phyloP scores from a whole-genome alignment of 192 early-diverging fungal genomes.

The Coemansia aciculifera region DNA sequence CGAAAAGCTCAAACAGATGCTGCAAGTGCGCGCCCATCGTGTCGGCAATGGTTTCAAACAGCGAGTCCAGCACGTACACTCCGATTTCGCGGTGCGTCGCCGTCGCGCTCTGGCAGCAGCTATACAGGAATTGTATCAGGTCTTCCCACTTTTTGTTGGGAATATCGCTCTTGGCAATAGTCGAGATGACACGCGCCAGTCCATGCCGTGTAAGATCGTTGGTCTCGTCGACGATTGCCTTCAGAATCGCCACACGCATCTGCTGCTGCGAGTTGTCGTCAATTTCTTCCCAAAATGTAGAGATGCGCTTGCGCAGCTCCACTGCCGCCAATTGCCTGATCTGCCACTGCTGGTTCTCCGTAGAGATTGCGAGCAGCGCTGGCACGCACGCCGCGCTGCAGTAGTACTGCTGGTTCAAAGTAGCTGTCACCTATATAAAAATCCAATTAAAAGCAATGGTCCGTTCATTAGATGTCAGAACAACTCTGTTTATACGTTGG shows the following conservation, averaged over 20 bases:
- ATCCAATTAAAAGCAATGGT: not conserved
- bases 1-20: slow-evolving; percentile 75
- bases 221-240: slow-evolving; percentile 72
- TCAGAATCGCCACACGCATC: slow-evolving; percentile 70
- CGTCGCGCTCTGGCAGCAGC: slow-evolving; percentile 72
- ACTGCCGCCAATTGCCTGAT: slow-evolving; percentile 87
- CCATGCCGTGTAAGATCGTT: slow-evolving; percentile 70
- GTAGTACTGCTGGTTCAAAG: slow-evolving; percentile 76
- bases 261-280: slow-evolving; percentile 57
- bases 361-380: slow-evolving; percentile 74
- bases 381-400: slow-evolving; percentile 72
- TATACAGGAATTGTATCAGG: slow-evolving; percentile 75
- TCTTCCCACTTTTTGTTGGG: slow-evolving; percentile 76
- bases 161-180: slow-evolving; percentile 80
- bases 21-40: slow-evolving; percentile 56
- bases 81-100: slow-evolving; percentile 82
- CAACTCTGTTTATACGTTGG: not conserved
- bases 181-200: slow-evolving; percentile 86
- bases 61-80: slow-evolving; percentile 78
- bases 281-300: slow-evolving; percentile 75
- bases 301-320: slow-evolving; percentile 81
- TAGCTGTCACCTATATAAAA: slow-evolving; percentile 58
- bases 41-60: slow-evolving; percentile 86
- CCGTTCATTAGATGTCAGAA: not conserved
- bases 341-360: slow-evolving; percentile 62